phyloP scores from a whole-genome alignment of 805 yeast species.

The Starmerella ratchasimensis region DNA sequence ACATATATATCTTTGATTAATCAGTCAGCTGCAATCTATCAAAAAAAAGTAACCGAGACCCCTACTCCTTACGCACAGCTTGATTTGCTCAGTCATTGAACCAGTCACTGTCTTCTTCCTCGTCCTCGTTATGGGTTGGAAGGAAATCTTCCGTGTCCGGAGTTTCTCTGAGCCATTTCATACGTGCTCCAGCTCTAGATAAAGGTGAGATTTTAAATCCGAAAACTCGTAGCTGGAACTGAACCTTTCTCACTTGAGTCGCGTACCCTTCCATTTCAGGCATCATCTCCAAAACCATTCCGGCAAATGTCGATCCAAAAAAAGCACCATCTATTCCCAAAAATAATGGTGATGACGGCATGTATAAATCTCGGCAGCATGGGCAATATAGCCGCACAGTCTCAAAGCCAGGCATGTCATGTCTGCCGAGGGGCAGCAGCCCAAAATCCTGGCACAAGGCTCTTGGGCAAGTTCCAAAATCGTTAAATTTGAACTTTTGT shows the following conservation, averaged over 20 bases:
- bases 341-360: constrained; percentile 78
- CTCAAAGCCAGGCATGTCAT: constrained; percentile 81
- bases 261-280: constrained; percentile 80
- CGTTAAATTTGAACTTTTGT: constrained; percentile 77
- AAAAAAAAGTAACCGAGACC: too few species aligned
- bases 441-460: constrained; percentile 82
- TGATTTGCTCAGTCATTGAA: constrained; percentile 1
- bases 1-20: too few species aligned
- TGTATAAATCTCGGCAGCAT: constrained; percentile 78
- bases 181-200: constrained; percentile 77
- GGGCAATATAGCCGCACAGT: constrained; percentile 91
- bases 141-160: constrained; percentile 50
- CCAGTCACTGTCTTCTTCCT: constrained; percentile 6
- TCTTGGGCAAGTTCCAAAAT: constrained; percentile 87
- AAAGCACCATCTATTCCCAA: constrained; percentile 89
- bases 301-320: constrained; percentile 93
- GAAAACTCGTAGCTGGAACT: constrained; percentile 55
- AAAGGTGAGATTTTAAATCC: constrained; percentile 72
- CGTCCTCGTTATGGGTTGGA: constrained; percentile 34
- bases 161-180: constrained; percentile 81
- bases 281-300: constrained; percentile 76
- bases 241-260: constrained; percentile 39
- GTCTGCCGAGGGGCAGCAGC: constrained; percentile 78
- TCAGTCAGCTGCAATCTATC: too few species aligned
- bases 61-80: too few species aligned